phyloP scores from a whole-genome alignment of 371 early-diverging fungal species.

The Chytridiales sp. region DNA sequence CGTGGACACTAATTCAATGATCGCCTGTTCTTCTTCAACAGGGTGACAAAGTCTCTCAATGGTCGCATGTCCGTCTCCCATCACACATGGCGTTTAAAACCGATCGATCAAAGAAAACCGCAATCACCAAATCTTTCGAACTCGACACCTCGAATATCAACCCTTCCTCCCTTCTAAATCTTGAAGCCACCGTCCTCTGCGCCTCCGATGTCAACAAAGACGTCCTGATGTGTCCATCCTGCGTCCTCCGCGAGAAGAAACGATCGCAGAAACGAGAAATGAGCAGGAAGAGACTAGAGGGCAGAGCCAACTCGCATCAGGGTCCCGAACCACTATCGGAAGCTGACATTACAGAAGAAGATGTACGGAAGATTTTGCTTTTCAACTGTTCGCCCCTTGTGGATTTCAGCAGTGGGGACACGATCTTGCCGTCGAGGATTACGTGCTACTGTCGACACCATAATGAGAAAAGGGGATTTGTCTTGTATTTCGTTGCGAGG shows the following conservation, averaged over 20 bases:
- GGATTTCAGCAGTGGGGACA: slow-evolving; percentile 87
- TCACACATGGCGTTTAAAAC: slow-evolving; percentile 81
- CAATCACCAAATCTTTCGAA: slow-evolving; percentile 35
- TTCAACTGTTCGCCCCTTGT: slow-evolving; percentile 86
- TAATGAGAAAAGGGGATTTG: slow-evolving; percentile 86
- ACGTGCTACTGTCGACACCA: slow-evolving; percentile 96
- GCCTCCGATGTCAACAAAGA: slow-evolving; percentile 77
- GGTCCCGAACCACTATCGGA: background rate
- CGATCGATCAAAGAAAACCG: slow-evolving; percentile 74
- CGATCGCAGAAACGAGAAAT: slow-evolving; percentile 14
- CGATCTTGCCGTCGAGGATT: slow-evolving; percentile 86
- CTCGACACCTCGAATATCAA: too few species aligned
- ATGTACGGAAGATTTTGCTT: slow-evolving; percentile 31
- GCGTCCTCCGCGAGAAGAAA: slow-evolving; percentile 79
- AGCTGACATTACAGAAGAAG: slow-evolving; percentile 22
- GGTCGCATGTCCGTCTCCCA: slow-evolving; percentile 83
- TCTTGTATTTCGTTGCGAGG: slow-evolving; percentile 71
- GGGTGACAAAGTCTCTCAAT: slow-evolving; percentile 74
- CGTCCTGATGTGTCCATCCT: slow-evolving; percentile 80
- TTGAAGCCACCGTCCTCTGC: slow-evolving; percentile 81
- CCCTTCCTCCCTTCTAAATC: slow-evolving; percentile 58
- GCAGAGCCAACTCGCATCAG: background rate
- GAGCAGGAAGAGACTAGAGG: slow-evolving; percentile 31
- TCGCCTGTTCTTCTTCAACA: slow-evolving; percentile 3
- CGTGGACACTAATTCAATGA: too few species aligned